Evolutionary conservation across 2,329 filamentous ascomycete species (phyloP).

Genomic region (Fusarium euwallaceae): DNA sequence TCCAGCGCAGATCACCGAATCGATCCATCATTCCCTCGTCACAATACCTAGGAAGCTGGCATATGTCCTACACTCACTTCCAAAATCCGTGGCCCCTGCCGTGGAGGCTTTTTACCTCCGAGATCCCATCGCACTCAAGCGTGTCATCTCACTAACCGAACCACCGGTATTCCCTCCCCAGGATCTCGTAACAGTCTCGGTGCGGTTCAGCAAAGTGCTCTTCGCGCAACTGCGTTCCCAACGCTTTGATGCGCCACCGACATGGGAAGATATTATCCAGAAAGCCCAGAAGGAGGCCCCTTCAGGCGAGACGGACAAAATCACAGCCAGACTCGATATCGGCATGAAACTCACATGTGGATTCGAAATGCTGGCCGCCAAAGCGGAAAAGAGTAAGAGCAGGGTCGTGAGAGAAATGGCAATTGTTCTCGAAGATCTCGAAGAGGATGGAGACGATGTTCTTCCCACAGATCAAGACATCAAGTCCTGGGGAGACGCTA

Average conservation of each 20-base stretch:
- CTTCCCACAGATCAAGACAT: slow-evolving; percentile 85
- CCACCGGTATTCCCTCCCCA: slow-evolving; percentile 76
- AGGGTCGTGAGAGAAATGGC: slow-evolving; percentile 80
- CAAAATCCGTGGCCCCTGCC: slow-evolving; percentile 83
- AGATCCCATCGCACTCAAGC: slow-evolving; percentile 81
- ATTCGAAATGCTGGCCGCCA: slow-evolving; percentile 86
- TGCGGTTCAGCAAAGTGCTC: slow-evolving; percentile 87
- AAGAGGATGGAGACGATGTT: slow-evolving; percentile 73
- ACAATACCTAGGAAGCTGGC: slow-evolving; percentile 86
- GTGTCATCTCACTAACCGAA: slow-evolving; percentile 69
- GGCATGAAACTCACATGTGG: slow-evolving; percentile 94
- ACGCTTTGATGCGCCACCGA: slow-evolving; percentile 76
- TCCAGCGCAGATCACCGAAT: slow-evolving; percentile 78
- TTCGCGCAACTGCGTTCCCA: slow-evolving; percentile 94
- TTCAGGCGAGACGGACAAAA: slow-evolving; percentile 30
- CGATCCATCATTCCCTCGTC: slow-evolving; percentile 80
- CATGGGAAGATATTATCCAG: slow-evolving; percentile 57
- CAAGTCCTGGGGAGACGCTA: slow-evolving; percentile 70
- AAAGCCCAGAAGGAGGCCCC: slow-evolving; percentile 33
- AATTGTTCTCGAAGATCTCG: slow-evolving; percentile 80
- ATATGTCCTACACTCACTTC: slow-evolving; percentile 80
- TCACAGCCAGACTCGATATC: slow-evolving; percentile 65
- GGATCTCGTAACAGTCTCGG: slow-evolving; percentile 84
- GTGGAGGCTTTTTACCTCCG: slow-evolving; percentile 94
- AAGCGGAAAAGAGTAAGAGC: slow-evolving; percentile 76